Conservation (phyloP, 495 filamentous ascomycete genomes). For the Umbilicaria muhlenbergii region DNA sequence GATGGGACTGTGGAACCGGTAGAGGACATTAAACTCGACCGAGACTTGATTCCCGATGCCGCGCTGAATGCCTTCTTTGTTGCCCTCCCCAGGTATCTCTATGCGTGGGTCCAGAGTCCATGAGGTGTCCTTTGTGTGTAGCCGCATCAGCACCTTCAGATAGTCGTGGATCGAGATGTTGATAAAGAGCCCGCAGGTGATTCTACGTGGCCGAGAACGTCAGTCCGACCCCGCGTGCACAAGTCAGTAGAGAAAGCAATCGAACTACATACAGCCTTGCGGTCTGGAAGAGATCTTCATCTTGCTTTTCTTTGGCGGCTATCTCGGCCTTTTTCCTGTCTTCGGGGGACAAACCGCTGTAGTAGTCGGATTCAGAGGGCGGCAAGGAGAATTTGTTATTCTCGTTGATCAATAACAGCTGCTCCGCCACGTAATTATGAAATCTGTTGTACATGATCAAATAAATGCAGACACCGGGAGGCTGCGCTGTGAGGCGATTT, state of each 20-base stretch:
- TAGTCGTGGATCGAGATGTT: slow-evolving; percentile 20
- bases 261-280: slow-evolving; percentile 9
- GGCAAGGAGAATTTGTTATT: slow-evolving; percentile 23
- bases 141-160: slow-evolving; percentile 12
- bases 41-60: slow-evolving; percentile 33
- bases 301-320: slow-evolving; percentile 11
- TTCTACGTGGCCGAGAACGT: slow-evolving; percentile 4
- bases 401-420: slow-evolving; percentile 36
- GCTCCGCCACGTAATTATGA: slow-evolving; percentile 28
- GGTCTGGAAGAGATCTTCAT: slow-evolving; percentile 20
- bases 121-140: slow-evolving; percentile 10
- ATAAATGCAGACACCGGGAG: slow-evolving; percentile 50
- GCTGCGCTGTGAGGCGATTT: slow-evolving; percentile 49
- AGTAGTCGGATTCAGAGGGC: background rate
- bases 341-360: background rate
- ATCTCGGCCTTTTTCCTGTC: background rate
- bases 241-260: background rate
- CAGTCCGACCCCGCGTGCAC: background rate
- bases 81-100: background rate
- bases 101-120: slow-evolving; percentile 19
- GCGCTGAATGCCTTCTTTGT: slow-evolving; percentile 9
- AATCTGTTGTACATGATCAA: slow-evolving; percentile 37
- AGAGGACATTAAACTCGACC: slow-evolving; percentile 36
- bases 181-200: slow-evolving; percentile 18
- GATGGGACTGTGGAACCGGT: slow-evolving; percentile 31